phyloP scores from a whole-genome alignment of 148 eudicot species.

The Gaultheria prostrata region DNA sequence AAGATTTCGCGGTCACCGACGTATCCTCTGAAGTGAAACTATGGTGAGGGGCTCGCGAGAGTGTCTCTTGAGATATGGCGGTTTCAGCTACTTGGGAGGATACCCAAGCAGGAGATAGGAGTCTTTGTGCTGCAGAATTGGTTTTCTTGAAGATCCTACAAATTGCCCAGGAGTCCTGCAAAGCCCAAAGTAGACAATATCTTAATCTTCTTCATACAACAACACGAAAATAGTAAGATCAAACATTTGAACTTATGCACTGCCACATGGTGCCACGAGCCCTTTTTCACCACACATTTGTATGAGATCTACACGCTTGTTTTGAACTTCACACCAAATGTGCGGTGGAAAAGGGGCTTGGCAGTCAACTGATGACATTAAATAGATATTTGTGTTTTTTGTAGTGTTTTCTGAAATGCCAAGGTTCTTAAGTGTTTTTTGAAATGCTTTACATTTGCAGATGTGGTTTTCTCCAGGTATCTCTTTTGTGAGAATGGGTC shows the following conservation, averaged over 20 bases:
- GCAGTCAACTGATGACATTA: too few relatives aligned
- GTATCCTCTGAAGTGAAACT: conserved; percentile 19
- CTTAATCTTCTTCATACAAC: too few relatives aligned
- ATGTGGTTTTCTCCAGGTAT: conserved; percentile 46
- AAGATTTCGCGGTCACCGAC: not conserved
- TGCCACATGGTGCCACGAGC: too few relatives aligned
- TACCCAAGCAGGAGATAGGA: conserved; percentile 73
- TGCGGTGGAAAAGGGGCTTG: too few relatives aligned
- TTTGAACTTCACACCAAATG: too few relatives aligned
- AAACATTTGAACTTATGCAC: too few relatives aligned
- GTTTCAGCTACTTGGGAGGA: conserved; percentile 39
- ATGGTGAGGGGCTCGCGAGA: conserved; percentile 1
- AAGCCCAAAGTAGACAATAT: not conserved
- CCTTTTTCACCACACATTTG: too few relatives aligned
- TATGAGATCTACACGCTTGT: too few relatives aligned
- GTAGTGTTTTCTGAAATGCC: too few relatives aligned
- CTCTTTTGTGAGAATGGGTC: conserved; percentile 35
- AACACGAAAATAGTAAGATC: not conserved
- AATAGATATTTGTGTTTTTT: too few relatives aligned
- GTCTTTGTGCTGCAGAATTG: conserved; percentile 57
- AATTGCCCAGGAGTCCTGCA: conserved; percentile 94
- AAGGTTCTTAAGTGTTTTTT: not conserved
- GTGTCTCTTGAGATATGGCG: conserved; percentile 7
- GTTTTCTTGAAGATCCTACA: conserved; percentile 92
- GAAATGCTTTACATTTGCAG: conserved; percentile 37